Percentiles rank a stretch among this genome's conserved stretches.
These are phyloP conservation scores for Mikania micrantha DNA, from an alignment of 129 eudicot species.

Conservation along the genomic window DNA sequence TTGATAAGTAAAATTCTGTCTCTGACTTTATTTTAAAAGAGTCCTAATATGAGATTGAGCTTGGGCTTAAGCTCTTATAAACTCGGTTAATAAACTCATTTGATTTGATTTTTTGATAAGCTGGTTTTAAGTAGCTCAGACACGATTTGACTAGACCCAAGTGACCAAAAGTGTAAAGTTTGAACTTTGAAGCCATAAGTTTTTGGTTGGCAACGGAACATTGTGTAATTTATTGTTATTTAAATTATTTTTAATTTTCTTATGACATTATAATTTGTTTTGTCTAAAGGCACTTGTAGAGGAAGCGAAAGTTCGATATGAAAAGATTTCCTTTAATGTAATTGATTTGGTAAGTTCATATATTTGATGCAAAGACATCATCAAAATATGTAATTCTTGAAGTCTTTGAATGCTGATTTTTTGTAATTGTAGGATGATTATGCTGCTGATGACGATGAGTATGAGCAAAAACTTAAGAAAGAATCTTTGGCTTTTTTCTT, in stretches of 20 bases:
- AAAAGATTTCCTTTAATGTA: conserved; percentile 66
- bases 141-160: no score
- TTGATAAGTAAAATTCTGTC: no score
- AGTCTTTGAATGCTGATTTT: not conserved
- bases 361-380: not conserved
- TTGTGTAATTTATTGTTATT: no score
- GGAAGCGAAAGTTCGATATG: conserved; percentile 92
- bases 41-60: no score
- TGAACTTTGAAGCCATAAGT: no score
- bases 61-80: no score
- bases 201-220: no score
- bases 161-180: no score
- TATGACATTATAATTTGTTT: conserved; percentile 1
- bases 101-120: no score
- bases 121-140: no score
- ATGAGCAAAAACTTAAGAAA: conserved; percentile 65
- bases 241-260: not conserved
- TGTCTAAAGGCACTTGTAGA: conserved; percentile 61
- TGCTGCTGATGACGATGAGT: conserved; percentile 89
- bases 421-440: conserved; percentile 67
- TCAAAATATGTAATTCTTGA: not conserved
- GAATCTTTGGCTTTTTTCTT: conserved; percentile 76
- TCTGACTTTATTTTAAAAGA: no score
- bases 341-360: conserved; percentile 67
- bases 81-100: no score